A percentile compares a stretch with the other conserved stretches of the same genome.
phyloP scores from a whole-genome alignment of 768 basidiomycete genomes.

The Tulasnella sp. region DNA sequence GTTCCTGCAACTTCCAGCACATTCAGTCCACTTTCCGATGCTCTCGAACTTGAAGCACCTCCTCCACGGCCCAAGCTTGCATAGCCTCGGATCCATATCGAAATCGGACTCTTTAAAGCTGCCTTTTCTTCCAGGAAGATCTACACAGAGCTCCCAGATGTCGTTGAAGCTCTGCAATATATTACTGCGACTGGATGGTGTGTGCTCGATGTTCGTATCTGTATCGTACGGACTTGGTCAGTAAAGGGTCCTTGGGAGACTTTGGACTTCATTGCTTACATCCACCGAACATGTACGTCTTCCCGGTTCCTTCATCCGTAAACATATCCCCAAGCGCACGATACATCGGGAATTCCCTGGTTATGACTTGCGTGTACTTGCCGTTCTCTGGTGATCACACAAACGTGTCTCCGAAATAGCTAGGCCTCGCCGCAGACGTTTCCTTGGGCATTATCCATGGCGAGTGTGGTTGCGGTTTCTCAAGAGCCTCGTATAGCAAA shows the following conservation, averaged over 20 bases:
- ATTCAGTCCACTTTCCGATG: slow-evolving; percentile 31
- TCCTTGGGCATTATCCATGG: too few relatives aligned
- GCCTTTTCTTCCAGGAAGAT: slow-evolving; percentile 28
- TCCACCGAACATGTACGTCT: slow-evolving; percentile 31
- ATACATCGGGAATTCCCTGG: slow-evolving; percentile 34
- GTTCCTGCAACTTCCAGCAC: slow-evolving; percentile 19
- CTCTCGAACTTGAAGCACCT: slow-evolving; percentile 31
- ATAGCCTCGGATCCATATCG: slow-evolving; percentile 30
- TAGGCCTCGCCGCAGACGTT: too few relatives aligned
- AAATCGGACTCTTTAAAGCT: slow-evolving; percentile 30
- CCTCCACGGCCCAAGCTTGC: slow-evolving; percentile 32
- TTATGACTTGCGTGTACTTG: slow-evolving; percentile 32
- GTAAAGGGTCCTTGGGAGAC: too few relatives aligned
- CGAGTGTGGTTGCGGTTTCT: too few relatives aligned
- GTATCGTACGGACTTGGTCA: background rate
- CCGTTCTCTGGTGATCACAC: slow-evolving; percentile 23
- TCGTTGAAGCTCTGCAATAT: slow-evolving; percentile 28
- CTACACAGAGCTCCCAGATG: slow-evolving; percentile 31
- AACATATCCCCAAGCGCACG: slow-evolving; percentile 29
- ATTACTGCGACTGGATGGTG: slow-evolving; percentile 25
- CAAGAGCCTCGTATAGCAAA: too few relatives aligned
- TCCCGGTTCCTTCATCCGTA: slow-evolving; percentile 29
- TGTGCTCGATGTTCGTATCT: slow-evolving; percentile 30
- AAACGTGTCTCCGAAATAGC: slow-evolving; percentile 35
- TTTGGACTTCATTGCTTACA: slow-evolving; percentile 15